These are phyloP conservation scores for Primulina huaijiensis DNA, from an alignment of 257 asterid genomes.

Conservation along the genomic window DNA sequence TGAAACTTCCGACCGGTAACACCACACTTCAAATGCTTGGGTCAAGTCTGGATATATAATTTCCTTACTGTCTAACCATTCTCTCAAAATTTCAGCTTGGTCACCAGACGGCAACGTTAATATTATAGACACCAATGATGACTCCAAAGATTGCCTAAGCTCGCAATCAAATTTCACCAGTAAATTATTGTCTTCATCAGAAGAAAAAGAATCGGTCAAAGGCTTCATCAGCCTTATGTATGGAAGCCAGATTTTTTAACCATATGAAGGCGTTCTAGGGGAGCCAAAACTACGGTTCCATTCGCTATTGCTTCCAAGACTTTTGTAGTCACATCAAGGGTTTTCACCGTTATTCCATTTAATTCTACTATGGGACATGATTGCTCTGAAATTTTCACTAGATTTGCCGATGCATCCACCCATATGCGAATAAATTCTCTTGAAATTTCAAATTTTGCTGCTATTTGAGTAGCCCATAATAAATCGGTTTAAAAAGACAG, in stretches of 20 bases:
- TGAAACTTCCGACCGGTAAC: constrained; percentile 81
- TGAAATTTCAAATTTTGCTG: constrained; percentile 54
- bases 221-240: constrained; percentile 52
- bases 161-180: constrained; percentile 48
- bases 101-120: constrained; percentile 71
- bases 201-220: constrained; percentile 36
- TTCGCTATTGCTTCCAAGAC: constrained; percentile 63
- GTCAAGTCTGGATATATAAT: constrained; percentile 77
- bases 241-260: constrained; percentile 66
- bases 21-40: constrained; percentile 90
- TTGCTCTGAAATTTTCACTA: constrained; percentile 41
- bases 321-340: constrained; percentile 54
- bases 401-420: constrained; percentile 55
- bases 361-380: constrained; percentile 25
- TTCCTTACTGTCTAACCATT: constrained; percentile 60
- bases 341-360: constrained; percentile 43
- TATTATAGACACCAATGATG: constrained; percentile 65
- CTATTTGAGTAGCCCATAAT: constrained; percentile 72
- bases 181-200: constrained; percentile 46
- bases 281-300: constrained; percentile 54
- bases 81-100: constrained; percentile 70
- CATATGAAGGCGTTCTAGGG: constrained; percentile 45
- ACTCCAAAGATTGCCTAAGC: constrained; percentile 78
- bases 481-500: constrained; percentile 47
- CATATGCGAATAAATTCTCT: constrained; percentile 52